phyloP scores from a whole-genome alignment of 306 rosid species.

The Carpinus viminea region DNA sequence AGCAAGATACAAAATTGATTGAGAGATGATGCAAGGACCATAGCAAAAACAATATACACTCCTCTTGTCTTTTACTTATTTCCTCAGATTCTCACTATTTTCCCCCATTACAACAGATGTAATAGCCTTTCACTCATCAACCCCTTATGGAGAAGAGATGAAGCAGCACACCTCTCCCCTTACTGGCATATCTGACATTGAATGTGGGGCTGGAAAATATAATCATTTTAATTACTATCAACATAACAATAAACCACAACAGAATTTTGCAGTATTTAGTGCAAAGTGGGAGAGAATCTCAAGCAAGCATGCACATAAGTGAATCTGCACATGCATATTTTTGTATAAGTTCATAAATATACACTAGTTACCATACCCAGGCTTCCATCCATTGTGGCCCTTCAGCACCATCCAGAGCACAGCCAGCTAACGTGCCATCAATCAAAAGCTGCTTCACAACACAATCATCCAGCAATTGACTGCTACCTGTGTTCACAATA shows the following conservation, averaged over 20 bases:
- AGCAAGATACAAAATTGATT: not conserved
- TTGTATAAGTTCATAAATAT: slow-evolving; percentile 6
- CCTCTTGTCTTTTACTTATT: not conserved
- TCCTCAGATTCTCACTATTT: not conserved
- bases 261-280: not conserved
- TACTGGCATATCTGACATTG: not conserved
- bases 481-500: slow-evolving; percentile 93
- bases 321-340: not conserved
- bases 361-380: slow-evolving; percentile 66
- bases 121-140: not conserved
- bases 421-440: slow-evolving; percentile 96
- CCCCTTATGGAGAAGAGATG: not conserved
- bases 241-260: not conserved
- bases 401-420: slow-evolving; percentile 99
- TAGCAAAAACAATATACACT: not conserved
- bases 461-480: slow-evolving; percentile 97
- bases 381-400: slow-evolving; percentile 99
- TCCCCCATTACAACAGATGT: not conserved
- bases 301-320: not conserved
- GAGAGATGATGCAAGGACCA: not conserved
- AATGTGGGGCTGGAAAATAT: not conserved
- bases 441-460: slow-evolving; percentile 94
- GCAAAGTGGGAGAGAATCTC: not conserved
- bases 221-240: not conserved
- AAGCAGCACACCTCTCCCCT: not conserved